Evolutionary conservation across 2,329 filamentous ascomycete species (phyloP), one percentile per base, ranked within the genome.

Genomic region (Laburnicola sp.): DNA sequence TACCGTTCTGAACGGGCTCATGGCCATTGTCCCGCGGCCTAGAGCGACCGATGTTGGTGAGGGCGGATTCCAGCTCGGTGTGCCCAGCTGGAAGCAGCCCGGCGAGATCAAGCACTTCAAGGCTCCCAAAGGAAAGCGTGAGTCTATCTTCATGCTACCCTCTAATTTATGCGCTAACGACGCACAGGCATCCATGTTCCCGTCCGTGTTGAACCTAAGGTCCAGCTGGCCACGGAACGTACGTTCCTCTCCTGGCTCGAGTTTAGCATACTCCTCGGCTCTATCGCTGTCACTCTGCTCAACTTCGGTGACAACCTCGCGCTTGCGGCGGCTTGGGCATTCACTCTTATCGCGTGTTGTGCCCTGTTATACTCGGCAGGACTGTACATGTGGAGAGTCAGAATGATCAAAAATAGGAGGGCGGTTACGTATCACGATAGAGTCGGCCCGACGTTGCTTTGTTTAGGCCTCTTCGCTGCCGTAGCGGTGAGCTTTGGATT

Each of bases 161-260:
- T 22, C 3, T 40, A 22, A 4, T 25, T 25, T 5, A 39, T 22
- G 32, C 21, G 45, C 55, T 64, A 57, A 62, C 56, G 8, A 0
- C 27, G 2, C 22, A 4, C 32, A 73, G 89, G 89, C 72, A 97
- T 99, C 52, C 93, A 97, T 66, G 94, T 99, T 23, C 93, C 93
- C 10, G 87, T 97, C 48, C 86, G 94, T 42, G 92, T 99, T 30
- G 94, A 99, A 74, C 94, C 94, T 30, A 99, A 99, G 76, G 94
- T 99, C 44, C 96, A 91, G 74, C 96, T 99, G 70, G 94, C 94
- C 22, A 92, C 91, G 0, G 94, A 99, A 75, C 85, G 94, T 58
- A 99, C 94, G 0, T 99, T 97, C 76, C 82, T 99, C 50, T 89
- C 91, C 57, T 99, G 94, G 88, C 88, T 99, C 64, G 93, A 99